phyloP scores from a whole-genome alignment of 2,329 filamentous ascomycete species.

The Xylariaceae sp. region DNA sequence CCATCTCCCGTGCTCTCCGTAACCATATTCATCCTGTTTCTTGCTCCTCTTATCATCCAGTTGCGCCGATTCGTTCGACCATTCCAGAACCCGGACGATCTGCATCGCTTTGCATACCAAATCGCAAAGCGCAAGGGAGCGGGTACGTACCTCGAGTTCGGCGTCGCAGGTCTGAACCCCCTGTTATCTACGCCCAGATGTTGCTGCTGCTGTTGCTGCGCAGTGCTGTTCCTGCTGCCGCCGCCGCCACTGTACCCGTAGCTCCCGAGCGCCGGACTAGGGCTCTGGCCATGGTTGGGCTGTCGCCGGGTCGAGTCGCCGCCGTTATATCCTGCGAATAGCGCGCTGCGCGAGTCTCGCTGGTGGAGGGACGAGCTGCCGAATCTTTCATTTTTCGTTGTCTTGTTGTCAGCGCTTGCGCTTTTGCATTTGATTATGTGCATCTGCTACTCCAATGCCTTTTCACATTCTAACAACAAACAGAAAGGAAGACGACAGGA shows the following conservation, averaged over 20 bases:
- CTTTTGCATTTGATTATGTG: no score
- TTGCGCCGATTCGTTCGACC: no score
- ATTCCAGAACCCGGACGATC: no score
- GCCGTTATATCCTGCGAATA: slow-evolving; percentile 69
- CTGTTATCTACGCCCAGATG: slow-evolving; percentile 27
- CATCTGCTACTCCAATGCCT: no score
- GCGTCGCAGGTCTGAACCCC: slow-evolving; percentile 62
- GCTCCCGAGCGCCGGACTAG: slow-evolving; percentile 36
- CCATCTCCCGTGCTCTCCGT: no score
- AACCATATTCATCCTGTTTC: not conserved
- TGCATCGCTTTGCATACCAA: no score
- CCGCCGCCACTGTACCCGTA: slow-evolving; percentile 42
- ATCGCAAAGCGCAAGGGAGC: no score
- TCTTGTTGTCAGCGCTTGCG: no score
- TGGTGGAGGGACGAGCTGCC: slow-evolving; percentile 65
- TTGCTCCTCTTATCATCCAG: slow-evolving; percentile 3
- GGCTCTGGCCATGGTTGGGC: slow-evolving; percentile 38
- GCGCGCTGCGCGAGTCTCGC: slow-evolving; percentile 64
- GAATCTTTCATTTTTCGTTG: slow-evolving; percentile 46
- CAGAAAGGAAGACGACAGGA: no score
- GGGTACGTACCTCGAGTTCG: slow-evolving; percentile 55
- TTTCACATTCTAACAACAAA: no score
- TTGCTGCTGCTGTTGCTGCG: slow-evolving; percentile 8
- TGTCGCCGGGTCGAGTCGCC: slow-evolving; percentile 37
- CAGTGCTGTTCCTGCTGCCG: slow-evolving; percentile 13